Percentiles rank a stretch among this genome's conserved stretches.
phyloP scores from a whole-genome alignment of 2,329 filamentous ascomycete species.

The Aspergillus sp. region DNA sequence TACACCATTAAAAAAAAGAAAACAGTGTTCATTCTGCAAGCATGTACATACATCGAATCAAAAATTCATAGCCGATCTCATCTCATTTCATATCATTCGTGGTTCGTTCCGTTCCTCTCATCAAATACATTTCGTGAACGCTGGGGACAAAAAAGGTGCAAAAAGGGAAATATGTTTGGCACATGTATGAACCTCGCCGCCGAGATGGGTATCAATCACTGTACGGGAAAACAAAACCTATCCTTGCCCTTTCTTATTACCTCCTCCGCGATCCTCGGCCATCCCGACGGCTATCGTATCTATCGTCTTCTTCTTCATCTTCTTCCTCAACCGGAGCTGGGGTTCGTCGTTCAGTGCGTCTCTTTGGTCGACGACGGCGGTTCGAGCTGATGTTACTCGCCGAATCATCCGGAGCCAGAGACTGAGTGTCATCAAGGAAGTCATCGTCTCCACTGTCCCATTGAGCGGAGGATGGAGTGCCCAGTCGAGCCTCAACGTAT shows the following conservation, averaged over 20 bases:
- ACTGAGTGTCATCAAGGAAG: constrained; percentile 40
- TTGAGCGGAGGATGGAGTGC: constrained; percentile 33
- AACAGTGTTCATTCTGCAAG: too few species aligned
- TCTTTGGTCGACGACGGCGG: constrained; percentile 39
- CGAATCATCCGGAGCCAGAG: constrained; percentile 45
- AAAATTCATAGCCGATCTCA: too few species aligned
- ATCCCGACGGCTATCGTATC: constrained; percentile 20
- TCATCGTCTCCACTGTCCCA: constrained; percentile 44
- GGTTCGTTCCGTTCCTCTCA: too few species aligned
- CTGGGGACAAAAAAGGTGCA: too few species aligned
- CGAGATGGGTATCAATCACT: not conserved
- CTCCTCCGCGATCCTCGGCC: constrained; percentile 20
- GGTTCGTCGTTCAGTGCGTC: constrained; percentile 45
- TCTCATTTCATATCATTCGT: too few species aligned
- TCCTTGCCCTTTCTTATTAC: constrained; percentile 4
- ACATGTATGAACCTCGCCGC: not conserved
- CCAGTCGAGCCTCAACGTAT: constrained; percentile 36
- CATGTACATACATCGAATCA: too few species aligned
- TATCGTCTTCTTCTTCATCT: constrained; percentile 35
- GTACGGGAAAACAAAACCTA: not conserved
- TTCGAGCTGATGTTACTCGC: constrained; percentile 48
- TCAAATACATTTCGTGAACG: too few species aligned
- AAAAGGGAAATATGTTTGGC: not conserved
- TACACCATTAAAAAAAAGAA: too few species aligned
- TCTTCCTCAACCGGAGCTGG: constrained; percentile 45